Evolutionary conservation across 2,329 filamentous ascomycete species (phyloP), one percentile per base, ranked within the genome.

Genomic region (Fusarium bactridioides): DNA sequence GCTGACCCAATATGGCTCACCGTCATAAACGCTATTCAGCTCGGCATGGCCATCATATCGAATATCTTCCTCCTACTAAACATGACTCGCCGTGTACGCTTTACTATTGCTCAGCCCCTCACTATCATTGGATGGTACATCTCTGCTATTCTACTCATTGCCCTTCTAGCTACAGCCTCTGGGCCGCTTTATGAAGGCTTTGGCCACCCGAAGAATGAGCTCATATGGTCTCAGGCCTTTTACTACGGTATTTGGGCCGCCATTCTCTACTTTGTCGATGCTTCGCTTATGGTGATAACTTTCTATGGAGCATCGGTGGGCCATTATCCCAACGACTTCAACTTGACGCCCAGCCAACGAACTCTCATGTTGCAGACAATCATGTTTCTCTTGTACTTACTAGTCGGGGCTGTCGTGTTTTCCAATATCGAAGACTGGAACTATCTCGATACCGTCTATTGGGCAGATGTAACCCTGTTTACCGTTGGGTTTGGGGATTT

Each of bases 331-430:
- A 92, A 93, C 74, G 91, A 94, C 76, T 97, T 97, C 74, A 85
- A 88, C 73, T 85, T 97, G 29, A 95, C 92, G 1, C 89, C 91
- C 59, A 92, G 92, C 68, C 95, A 98, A 80, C 89, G 95, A 15
- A 97, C 94, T 0, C 84, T 98, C 27, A 97, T 98, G 85, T 83
- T 97, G 33, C 95, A 98, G 81, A 97, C 94, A 3, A 97, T 97
- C 81, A 84, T 93, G 61, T 93, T 97, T 78, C 91, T 97, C 57
- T 82, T 93, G 53, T 97, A 96, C 85, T 84, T 98, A 0, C 90
- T 93, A 1, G 82, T 94, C 5, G 95, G 95, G 2, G 94, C 92
- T 1, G 88, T 91, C 1, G 83, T 97, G 0, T 97, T 96, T 78
- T 89, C 90, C 10, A 84, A 84, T 4, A 86, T 96, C 7, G 92